phyloP scores from a whole-genome alignment of 2,329 filamentous ascomycete species.

The Lachnellula occidentalis region DNA sequence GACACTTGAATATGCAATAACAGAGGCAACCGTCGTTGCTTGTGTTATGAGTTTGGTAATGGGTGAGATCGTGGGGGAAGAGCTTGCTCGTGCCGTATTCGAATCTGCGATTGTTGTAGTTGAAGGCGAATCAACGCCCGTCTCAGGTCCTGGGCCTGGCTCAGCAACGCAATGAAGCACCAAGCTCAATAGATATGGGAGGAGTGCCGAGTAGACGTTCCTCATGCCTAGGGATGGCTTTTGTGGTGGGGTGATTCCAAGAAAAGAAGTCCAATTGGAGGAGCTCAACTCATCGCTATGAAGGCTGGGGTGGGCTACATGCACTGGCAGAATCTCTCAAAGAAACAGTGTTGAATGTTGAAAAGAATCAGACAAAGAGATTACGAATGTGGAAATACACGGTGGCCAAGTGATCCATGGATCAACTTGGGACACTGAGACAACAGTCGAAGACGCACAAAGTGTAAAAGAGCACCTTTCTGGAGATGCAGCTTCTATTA shows the following conservation, averaged over 20 bases:
- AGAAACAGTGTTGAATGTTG: slow-evolving; percentile 14
- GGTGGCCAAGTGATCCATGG: slow-evolving; percentile 21
- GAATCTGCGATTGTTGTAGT: not conserved
- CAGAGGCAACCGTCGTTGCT: slow-evolving; percentile 5
- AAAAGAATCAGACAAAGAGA: slow-evolving; percentile 17
- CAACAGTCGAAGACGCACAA: slow-evolving; percentile 19
- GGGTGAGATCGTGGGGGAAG: not conserved
- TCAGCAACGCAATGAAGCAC: slow-evolving; percentile 8
- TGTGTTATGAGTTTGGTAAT: slow-evolving; percentile 1
- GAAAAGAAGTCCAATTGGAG: slow-evolving; percentile 11
- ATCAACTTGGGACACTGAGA: slow-evolving; percentile 20
- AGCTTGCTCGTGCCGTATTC: not conserved
- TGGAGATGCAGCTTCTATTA: slow-evolving; percentile 22
- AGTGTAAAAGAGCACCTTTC: slow-evolving; percentile 1
- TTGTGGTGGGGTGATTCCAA: slow-evolving; percentile 2
- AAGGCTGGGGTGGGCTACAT: slow-evolving; percentile 6
- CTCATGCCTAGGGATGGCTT: slow-evolving; percentile 17
- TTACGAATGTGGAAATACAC: slow-evolving; percentile 6
- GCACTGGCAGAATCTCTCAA: slow-evolving; percentile 13
- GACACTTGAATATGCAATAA: not conserved
- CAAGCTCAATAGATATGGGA: slow-evolving; percentile 13
- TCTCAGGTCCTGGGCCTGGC: not conserved
- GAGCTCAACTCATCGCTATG: slow-evolving; percentile 24
- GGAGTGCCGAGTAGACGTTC: slow-evolving; percentile 9
- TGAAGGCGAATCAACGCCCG: not conserved